A percentile compares a stretch with the other conserved stretches of the same genome.
These are phyloP conservation scores for Magnolia kwangsiensis DNA, from an alignment of 164 flowering plant species.

Conservation along the genomic window DNA sequence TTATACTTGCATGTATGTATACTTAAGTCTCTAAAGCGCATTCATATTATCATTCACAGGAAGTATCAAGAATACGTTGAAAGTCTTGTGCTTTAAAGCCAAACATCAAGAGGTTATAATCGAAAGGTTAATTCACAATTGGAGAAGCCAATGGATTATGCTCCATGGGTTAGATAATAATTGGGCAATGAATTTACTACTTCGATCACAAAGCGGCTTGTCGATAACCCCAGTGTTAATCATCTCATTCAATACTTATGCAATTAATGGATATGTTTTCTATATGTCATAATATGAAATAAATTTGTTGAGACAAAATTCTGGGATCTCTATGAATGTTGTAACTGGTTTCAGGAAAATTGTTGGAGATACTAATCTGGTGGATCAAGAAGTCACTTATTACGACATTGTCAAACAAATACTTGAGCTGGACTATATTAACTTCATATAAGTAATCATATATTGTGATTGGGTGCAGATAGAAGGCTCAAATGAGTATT, in stretches of 20 bases:
- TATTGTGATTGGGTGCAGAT: neutral
- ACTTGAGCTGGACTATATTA: neutral
- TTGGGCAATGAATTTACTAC: neutral
- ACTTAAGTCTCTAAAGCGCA: no score
- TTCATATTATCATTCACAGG: no score
- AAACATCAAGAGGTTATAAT: no score
- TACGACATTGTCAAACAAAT: neutral
- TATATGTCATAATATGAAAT: neutral
- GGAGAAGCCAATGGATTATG: no score
- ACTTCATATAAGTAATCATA: neutral
- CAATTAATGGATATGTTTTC: neutral
- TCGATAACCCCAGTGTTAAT: neutral
- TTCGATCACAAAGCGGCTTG: neutral
- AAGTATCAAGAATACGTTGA: no score
- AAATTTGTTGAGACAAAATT: neutral
- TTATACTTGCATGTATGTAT: no score
- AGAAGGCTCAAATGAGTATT: neutral
- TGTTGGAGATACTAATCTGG: neutral
- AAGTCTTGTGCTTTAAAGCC: no score
- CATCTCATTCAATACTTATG: neutral
- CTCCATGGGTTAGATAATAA: neutral
- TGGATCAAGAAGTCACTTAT: neutral
- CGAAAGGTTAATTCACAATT: no score
- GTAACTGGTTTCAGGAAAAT: neutral
- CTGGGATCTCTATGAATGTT: neutral